A percentile compares a stretch with the other conserved stretches of the same genome.
phyloP scores from a whole-genome alignment of 1,284 basidiomycete genomes.

The Dichomitus squalens region DNA sequence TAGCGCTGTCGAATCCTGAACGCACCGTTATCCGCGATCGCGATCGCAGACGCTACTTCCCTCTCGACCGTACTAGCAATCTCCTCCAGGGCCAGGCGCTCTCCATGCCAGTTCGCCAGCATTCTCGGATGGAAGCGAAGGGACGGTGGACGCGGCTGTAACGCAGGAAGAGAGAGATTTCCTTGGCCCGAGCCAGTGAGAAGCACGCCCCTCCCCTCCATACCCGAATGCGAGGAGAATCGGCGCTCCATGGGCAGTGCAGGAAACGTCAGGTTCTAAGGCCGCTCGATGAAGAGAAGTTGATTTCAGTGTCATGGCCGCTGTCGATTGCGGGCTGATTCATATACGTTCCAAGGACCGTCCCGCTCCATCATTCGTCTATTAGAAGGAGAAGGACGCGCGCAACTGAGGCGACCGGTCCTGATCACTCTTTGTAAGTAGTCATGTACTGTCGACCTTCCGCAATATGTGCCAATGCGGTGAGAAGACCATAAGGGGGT shows the following conservation, averaged over 20 bases:
- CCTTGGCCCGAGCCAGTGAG: no score
- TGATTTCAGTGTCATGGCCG: no score
- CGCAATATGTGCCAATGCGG: slow-evolving; percentile 52
- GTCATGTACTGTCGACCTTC: slow-evolving; percentile 55
- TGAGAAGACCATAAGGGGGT: slow-evolving; percentile 51
- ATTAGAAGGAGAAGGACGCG: no score
- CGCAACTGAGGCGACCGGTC: no score
- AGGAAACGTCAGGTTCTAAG: no score
- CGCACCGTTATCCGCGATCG: slow-evolving; percentile 19
- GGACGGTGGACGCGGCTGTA: slow-evolving; percentile 54
- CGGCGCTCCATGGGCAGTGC: no score
- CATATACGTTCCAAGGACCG: no score
- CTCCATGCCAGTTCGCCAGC: slow-evolving; percentile 5
- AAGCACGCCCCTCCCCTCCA: no score
- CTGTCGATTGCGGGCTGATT: no score
- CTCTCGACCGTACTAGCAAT: background rate
- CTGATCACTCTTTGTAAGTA: slow-evolving; percentile 48
- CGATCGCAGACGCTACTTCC: slow-evolving; percentile 2
- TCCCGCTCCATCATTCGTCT: no score
- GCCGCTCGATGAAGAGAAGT: no score
- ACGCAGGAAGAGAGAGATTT: slow-evolving; percentile 68
- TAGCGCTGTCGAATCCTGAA: slow-evolving; percentile 45
- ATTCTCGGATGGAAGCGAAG: slow-evolving; percentile 44
- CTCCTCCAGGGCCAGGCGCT: slow-evolving; percentile 23
- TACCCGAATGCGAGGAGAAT: no score